Conservation (phyloP, 306 rosid species). For the Cicer pinnatifidum region DNA sequence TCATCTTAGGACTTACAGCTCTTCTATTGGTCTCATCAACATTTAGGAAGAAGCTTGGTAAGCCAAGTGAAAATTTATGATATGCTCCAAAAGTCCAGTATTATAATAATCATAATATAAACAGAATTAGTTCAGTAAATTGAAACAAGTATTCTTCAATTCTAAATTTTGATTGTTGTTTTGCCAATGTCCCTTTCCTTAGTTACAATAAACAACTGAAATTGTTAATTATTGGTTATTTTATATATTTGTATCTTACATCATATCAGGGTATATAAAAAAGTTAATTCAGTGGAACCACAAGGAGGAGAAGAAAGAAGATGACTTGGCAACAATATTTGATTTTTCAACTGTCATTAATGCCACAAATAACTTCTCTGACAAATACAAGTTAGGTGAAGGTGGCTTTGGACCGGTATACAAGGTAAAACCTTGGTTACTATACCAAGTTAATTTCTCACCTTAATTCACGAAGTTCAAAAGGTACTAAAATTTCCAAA, state of each 20-base stretch:
- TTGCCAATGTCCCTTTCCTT: neutral
- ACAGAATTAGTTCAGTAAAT: neutral
- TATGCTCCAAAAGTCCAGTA: neutral
- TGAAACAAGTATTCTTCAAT: too few species aligned
- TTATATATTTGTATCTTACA: neutral
- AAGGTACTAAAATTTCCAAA: neutral
- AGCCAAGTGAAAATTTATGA: slow-evolving; percentile 22
- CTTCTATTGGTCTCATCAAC: neutral
- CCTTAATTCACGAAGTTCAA: neutral
- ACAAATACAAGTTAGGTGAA: slow-evolving; percentile 12
- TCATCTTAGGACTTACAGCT: neutral
- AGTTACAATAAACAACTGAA: neutral
- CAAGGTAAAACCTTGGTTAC: slow-evolving; percentile 2
- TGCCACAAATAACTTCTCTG: slow-evolving; percentile 21
- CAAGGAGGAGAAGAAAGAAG: neutral
- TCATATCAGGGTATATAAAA: neutral
- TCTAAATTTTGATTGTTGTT: neutral
- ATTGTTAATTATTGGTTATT: neutral
- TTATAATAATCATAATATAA: neutral
- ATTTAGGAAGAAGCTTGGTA: neutral
- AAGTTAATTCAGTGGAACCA: neutral
- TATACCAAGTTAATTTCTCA: neutral
- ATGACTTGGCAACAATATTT: neutral
- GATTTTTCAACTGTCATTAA: slow-evolving; percentile 3
- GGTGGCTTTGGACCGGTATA: slow-evolving; percentile 26